These are phyloP conservation scores for Arxiozyma slooffiae DNA, from an alignment of 1,139 yeast genomes.

Conservation along the genomic window DNA sequence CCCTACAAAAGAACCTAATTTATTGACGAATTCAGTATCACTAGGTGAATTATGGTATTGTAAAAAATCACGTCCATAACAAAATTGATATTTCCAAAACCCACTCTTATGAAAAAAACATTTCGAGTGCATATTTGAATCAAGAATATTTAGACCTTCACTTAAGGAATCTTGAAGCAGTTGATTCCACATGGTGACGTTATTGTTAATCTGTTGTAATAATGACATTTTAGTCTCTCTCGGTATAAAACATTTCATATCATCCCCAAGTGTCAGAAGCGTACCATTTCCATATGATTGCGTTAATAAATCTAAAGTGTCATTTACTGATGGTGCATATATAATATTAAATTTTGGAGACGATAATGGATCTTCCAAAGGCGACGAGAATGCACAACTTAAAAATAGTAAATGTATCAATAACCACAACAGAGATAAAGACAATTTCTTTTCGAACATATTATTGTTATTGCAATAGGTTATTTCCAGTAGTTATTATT, in stretches of 20 bases:
- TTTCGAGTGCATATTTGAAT: conserved; percentile 23
- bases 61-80: conserved; percentile 44
- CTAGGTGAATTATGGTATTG: conserved; percentile 42
- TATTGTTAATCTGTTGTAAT: conserved; percentile 5
- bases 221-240: conserved; percentile 4
- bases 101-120: conserved; percentile 36
- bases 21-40: not conserved
- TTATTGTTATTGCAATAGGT: not conserved
- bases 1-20: conserved; percentile 14
- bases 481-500: not conserved
- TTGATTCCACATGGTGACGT: conserved; percentile 9
- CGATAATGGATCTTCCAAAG: conserved; percentile 19
- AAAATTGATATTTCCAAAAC: conserved; percentile 58
- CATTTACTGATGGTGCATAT: conserved; percentile 12
- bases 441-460: not conserved
- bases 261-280: conserved; percentile 14
- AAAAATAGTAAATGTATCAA: not conserved
- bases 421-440: not conserved
- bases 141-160: conserved; percentile 21
- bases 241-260: conserved; percentile 20
- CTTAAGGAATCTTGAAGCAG: conserved; percentile 12
- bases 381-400: conserved; percentile 10
- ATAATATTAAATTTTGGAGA: conserved; percentile 17
- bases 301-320: conserved; percentile 4
- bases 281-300: conserved; percentile 12